Evolutionary conservation across 257 asterid species (phyloP), one percentile per base, ranked within the genome.

Genomic region (Penstemon barbatus): DNA sequence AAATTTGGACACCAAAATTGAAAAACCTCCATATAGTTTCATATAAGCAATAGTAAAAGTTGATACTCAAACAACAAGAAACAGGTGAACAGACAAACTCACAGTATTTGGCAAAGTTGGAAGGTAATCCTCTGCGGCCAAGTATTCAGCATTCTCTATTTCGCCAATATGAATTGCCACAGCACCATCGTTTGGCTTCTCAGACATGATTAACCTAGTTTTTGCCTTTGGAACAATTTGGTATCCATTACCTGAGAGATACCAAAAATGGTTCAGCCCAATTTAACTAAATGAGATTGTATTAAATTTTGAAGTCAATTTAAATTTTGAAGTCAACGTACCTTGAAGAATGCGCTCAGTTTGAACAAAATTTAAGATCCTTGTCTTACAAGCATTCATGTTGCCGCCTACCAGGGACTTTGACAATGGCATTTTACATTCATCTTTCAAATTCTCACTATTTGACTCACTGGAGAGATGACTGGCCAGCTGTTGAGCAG

Each of bases 41-140:
- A 48, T 56, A 19, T 45, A 55, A 63, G 33, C 64, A 51, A 25
- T 25, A 2, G 33, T 25, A 2, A 25, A 25, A 25, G 2, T 54
- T 41, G 67, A 51, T 62, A 71, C 25, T 38, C 18, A 15, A 15
- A 15, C 18, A 15, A 45, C 7, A 39, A 60, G 43, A 15, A 13
- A 7, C 18, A 25, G 33, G 33, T 25, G 33, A 25, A 25, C 33
- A 25, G 33, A 25, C 33, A 54, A 70, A 79, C 97, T 91, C 82
- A 94, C 99, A 37, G 97, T 82, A 83, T 84, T 91, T 45, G 97
- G 97, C 77, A 94, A 75, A 13, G 89, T 91, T 65, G 96, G 99
- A 75, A 94, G 96, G 81, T 77, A 82, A 68, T 94, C 97, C 78
- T 91, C 96, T 9, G 77, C 90, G 44, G 91, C 85, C 69, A 79